These are phyloP conservation scores for Cynanchum wilfordii DNA, from an alignment of 257 asterid species.

Conservation along the genomic window DNA sequence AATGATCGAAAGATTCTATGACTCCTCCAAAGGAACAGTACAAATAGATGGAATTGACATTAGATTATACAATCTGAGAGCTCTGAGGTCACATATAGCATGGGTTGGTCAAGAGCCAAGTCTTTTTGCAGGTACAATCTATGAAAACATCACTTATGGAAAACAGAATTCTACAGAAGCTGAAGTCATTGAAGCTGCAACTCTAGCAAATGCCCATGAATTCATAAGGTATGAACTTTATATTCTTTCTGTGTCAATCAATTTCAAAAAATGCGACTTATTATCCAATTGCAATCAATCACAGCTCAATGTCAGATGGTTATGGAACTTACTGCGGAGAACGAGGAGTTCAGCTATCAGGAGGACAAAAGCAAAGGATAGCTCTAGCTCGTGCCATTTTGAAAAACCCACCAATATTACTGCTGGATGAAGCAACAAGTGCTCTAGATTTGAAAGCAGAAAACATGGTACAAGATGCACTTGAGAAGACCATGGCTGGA, in stretches of 20 bases:
- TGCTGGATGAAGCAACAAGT: slow-evolving; percentile 55
- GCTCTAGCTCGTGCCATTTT: slow-evolving; percentile 49
- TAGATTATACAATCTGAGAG: slow-evolving; percentile 33
- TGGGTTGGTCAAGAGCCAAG: slow-evolving; percentile 57
- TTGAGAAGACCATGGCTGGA: slow-evolving; percentile 46
- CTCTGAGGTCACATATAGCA: slow-evolving; percentile 38
- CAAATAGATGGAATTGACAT: slow-evolving; percentile 36
- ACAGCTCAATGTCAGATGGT: slow-evolving; percentile 41
- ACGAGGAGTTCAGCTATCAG: slow-evolving; percentile 52
- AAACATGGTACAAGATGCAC: slow-evolving; percentile 49
- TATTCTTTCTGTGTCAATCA: not conserved
- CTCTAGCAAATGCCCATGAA: slow-evolving; percentile 52
- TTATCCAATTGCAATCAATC: not conserved
- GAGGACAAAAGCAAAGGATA: slow-evolving; percentile 58
- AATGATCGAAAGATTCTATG: slow-evolving; percentile 48
- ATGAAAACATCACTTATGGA: slow-evolving; percentile 42
- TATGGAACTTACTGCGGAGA: slow-evolving; percentile 46
- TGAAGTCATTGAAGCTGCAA: slow-evolving; percentile 44
- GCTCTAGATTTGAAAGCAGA: slow-evolving; percentile 42
- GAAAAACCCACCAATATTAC: slow-evolving; percentile 41
- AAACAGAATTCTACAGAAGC: slow-evolving; percentile 36
- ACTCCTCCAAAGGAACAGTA: slow-evolving; percentile 36
- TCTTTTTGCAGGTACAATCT: slow-evolving; percentile 45
- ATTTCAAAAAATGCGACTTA: not conserved
- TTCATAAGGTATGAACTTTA: slow-evolving; percentile 38